Conservation (phyloP, 805 yeast genomes). For the Candida qinlingensis region DNA sequence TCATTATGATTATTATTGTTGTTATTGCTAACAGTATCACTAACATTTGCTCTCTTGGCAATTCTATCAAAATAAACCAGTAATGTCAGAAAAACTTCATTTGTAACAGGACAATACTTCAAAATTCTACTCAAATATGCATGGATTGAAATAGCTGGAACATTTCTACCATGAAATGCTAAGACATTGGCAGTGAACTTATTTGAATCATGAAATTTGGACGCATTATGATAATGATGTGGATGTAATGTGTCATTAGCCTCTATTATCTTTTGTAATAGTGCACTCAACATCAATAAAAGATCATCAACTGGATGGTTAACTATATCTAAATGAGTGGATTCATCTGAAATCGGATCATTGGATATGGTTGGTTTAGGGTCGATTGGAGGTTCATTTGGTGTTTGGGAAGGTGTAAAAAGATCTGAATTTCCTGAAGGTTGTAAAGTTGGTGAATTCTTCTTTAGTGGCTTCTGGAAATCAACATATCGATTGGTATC, state of each 20-base stretch:
- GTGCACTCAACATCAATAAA: constrained; percentile 76
- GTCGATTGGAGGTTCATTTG: too few relatives aligned
- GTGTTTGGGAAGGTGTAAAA: too few relatives aligned
- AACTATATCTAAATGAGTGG: constrained; percentile 48
- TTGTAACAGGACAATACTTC: constrained; percentile 97
- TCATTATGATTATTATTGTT: constrained; percentile 4
- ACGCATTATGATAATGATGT: constrained; percentile 29
- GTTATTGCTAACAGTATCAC: constrained; percentile 40
- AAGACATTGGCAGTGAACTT: constrained; percentile 63
- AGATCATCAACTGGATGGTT: constrained; percentile 79
- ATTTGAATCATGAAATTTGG: constrained; percentile 29
- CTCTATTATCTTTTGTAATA: constrained; percentile 80
- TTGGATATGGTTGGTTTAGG: too few relatives aligned
- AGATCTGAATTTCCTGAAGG: background rate
- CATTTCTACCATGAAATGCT: constrained; percentile 92
- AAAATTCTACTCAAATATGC: constrained; percentile 86
- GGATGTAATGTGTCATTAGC: constrained; percentile 84
- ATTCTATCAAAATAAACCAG: constrained; percentile 93
- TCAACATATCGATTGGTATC: constrained; percentile 6
- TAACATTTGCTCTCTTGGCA: constrained; percentile 72
- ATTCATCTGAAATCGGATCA: background rate
- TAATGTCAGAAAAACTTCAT: constrained; percentile 86
- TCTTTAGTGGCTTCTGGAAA: constrained; percentile 15
- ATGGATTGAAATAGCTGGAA: constrained; percentile 90
- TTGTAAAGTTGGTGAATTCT: background rate